Base-by-base conservation (phyloP, 2,329 filamentous ascomycete species). In the Penicillium sp. region DNA sequence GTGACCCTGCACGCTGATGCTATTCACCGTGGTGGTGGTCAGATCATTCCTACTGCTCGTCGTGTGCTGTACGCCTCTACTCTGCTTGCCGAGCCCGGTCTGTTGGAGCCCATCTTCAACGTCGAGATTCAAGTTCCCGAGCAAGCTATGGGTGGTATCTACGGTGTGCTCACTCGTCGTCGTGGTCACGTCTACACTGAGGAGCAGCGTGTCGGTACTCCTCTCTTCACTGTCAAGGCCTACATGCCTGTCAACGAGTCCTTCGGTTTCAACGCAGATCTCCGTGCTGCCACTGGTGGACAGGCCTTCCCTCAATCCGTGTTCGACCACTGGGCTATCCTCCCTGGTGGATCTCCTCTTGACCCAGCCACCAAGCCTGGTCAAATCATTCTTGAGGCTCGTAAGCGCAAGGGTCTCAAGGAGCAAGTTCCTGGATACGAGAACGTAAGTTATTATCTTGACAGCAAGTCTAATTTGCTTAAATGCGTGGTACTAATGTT, bases 351-450 rank as follows among this genome's bases (percentile, higher is more conserved):
- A 71, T 94, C 89, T 68, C 87, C 90, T 67, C 85, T 97, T 72
- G 93, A 99, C 80, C 66, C 79, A 74, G 88, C 86, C 71, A 86
- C 85, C 73, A 90, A 92, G 85, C 84, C 88, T 70, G 94, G 92
- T 76, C 78, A 84, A 75, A 83, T 97, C 70, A 91, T 97, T 69
- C 81, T 83, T 75, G 85, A 88, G 59, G 96, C 95, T 88, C 91
- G 94, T 76, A 97, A 97, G 88, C 90, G 93, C 81, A 99, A 99
- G 91, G 94, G 93, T 91, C 83, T 99, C 84, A 99, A 99, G 91
- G 81, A 88, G 74, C 85, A 91, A 71, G 89, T 97, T 76, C 93
- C 94, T 70, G 90, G 88, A 76, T 87, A 91, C 82, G 90, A 91
- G 76, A 96, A 97, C 85, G 91, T 94, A 86, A 91, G 90, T 89